Base-by-base conservation (phyloP, 371 early-diverging fungal genomes). In the Mucor mucedo region DNA sequence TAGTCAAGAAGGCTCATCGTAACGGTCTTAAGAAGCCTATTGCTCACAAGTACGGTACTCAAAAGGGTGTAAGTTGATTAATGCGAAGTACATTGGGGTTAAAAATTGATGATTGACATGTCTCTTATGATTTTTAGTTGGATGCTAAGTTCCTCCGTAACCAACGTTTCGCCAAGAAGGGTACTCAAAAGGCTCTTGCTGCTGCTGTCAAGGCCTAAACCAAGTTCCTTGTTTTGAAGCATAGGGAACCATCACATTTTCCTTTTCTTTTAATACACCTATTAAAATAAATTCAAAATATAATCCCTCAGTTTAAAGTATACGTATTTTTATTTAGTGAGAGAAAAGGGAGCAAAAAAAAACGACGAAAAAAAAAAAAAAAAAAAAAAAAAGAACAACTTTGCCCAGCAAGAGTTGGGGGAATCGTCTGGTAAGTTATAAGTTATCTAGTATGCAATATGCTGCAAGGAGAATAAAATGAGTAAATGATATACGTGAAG, bases 141-240 rank as follows among this genome's bases (percentile, higher is more conserved):
- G 94, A 94, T 89, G 91, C 96, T 84, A 97, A 97, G 92, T 98
- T 98, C 92, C 77, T 94, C 77, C 94, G 98, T 77, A 98, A 98
- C 94, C 97, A 96, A 86, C 93, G 97, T 72, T 95, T 89, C 84
- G 98, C 96, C 76, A 93, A 92, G 91, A 89, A 89, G 81, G 96
- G 82, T 63, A 82, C 78, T 57, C 62, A 69, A 45, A 71, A 73
- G 72, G 78, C 77, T 65, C 66, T 75, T 49, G 73, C 69, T 47
- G 70, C 50, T 50, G 63, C 63, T 47, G 29, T 6, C 59, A 68
- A 83, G 69, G 94, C 82, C 92, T 95, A 97, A 59, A 83, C 80
- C 35, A 6, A 40, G 11, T 11, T 4, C 44, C n/a, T 42, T 14
- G 10, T 42, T 42, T 42, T 42, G 44, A 42, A 42, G 9, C 40